phyloP scores from a whole-genome alignment of 2,329 filamentous ascomycete species.

The Fusarium longipes region DNA sequence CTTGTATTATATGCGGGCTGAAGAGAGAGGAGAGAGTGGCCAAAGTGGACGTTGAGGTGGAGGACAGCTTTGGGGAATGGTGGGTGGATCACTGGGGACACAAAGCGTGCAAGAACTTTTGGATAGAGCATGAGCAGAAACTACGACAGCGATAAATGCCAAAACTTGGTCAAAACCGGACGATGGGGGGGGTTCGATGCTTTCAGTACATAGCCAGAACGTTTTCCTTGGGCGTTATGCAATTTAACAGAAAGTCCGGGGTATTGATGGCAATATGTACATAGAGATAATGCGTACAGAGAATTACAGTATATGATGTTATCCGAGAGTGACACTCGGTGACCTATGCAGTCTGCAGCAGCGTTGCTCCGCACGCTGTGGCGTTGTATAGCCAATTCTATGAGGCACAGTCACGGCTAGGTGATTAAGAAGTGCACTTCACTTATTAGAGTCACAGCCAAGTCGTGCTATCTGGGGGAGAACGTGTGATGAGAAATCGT shows the following conservation, averaged over 20 bases:
- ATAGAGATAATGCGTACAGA: neutral
- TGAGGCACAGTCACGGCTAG: neutral
- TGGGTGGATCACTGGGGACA: constrained; percentile 93
- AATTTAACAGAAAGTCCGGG: neutral
- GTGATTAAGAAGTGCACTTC: constrained; percentile 19
- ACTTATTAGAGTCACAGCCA: neutral
- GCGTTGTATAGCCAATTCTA: constrained; percentile 22
- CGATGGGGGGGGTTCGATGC: neutral
- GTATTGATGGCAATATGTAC: neutral
- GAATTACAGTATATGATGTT: constrained; percentile 13
- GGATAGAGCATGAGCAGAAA: constrained; percentile 78
- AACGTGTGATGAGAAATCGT: neutral
- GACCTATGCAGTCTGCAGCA: constrained; percentile 20
- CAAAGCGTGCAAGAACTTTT: constrained; percentile 83
- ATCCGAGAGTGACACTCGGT: constrained; percentile 15
- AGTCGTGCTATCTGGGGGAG: constrained; percentile 1
- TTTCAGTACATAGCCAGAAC: neutral
- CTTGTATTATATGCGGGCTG: constrained; percentile 87
- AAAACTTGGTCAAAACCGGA: neutral
- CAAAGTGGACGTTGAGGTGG: constrained; percentile 79
- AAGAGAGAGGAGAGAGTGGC: constrained; percentile 85
- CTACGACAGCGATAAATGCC: constrained; percentile 71
- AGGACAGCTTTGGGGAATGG: constrained; percentile 96
- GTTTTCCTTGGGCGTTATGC: neutral
- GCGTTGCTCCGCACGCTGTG: constrained; percentile 25